phyloP scores from a whole-genome alignment of 441 rosid genomes.

The Gossypium gossypioides region DNA sequence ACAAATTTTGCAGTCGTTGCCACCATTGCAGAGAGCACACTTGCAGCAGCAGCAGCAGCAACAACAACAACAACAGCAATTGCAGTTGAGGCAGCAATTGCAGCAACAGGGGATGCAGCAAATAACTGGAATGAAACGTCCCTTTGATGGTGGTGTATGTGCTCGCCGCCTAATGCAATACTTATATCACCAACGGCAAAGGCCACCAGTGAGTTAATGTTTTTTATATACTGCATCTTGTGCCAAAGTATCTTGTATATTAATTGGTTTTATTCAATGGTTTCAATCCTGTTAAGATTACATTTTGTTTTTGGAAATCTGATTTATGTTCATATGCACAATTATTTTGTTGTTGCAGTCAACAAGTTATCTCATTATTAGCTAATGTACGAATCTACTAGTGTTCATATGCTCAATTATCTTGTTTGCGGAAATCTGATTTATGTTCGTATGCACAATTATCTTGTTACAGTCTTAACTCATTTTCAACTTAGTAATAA shows the following conservation, averaged over 20 bases:
- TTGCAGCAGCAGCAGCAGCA: conserved; percentile 59
- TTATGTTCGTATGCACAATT: not conserved
- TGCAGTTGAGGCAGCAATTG: conserved; percentile 70
- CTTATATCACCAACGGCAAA: conserved; percentile 83
- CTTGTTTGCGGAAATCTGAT: not conserved
- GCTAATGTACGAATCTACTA: no score
- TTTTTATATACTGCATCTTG: not conserved
- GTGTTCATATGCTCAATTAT: not conserved
- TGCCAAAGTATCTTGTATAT: not conserved
- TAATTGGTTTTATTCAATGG: not conserved
- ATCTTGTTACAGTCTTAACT: not conserved
- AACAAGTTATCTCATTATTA: not conserved
- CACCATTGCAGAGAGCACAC: conserved; percentile 75
- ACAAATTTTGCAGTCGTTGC: conserved; percentile 71
- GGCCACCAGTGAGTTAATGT: conserved; percentile 61
- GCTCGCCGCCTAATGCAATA: conserved; percentile 97
- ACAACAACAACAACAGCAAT: conserved; percentile 34
- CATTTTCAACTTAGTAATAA: not conserved
- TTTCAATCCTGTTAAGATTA: not conserved
- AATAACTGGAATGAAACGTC: conserved; percentile 42
- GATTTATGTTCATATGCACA: not conserved
- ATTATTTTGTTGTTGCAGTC: not conserved
- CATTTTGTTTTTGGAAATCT: not conserved
- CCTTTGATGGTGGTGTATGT: conserved; percentile 73
- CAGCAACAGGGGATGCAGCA: conserved; percentile 81